These are phyloP conservation scores for Cupressus sempervirens DNA, from an alignment of 75 land plant species.

Conservation along the genomic window DNA sequence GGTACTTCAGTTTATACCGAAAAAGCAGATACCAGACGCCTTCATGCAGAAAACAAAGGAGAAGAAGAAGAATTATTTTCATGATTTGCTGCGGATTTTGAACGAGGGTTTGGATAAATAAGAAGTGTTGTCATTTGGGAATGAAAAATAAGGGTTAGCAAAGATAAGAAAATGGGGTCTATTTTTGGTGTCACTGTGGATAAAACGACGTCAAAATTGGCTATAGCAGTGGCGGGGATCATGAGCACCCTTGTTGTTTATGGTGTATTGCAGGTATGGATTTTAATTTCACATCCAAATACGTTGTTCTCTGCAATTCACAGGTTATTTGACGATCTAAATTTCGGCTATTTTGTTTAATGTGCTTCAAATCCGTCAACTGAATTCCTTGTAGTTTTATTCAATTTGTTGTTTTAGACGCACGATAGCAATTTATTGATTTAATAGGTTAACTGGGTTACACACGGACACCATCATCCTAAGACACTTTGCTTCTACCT, in stretches of 20 bases:
- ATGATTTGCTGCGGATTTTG: not conserved
- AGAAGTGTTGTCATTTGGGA: not conserved
- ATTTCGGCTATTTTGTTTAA: not conserved
- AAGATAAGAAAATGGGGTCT: not conserved
- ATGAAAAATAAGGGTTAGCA: not conserved
- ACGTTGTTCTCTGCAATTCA: not conserved
- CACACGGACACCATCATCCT: not conserved
- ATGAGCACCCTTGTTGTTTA: constrained; percentile 87
- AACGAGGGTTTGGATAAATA: not conserved
- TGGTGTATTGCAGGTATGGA: constrained; percentile 73
- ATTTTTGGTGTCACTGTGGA: constrained; percentile 17
- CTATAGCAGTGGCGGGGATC: constrained; percentile 65
- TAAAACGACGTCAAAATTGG: constrained; percentile 32
- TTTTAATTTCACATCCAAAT: not conserved
- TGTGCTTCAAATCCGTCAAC: not conserved
- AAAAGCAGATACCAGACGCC: not conserved
- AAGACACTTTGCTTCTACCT: too few relatives aligned
- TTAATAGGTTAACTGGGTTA: not conserved
- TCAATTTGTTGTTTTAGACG: not conserved
- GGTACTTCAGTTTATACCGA: not conserved
- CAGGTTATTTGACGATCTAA: not conserved
- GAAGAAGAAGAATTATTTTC: not conserved
- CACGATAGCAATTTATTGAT: too few relatives aligned
- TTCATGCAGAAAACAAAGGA: not conserved
- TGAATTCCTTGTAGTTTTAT: too few relatives aligned